Evolutionary conservation across 1,139 yeast genomes (phyloP).

Genomic region (Suhomyces maxii): DNA sequence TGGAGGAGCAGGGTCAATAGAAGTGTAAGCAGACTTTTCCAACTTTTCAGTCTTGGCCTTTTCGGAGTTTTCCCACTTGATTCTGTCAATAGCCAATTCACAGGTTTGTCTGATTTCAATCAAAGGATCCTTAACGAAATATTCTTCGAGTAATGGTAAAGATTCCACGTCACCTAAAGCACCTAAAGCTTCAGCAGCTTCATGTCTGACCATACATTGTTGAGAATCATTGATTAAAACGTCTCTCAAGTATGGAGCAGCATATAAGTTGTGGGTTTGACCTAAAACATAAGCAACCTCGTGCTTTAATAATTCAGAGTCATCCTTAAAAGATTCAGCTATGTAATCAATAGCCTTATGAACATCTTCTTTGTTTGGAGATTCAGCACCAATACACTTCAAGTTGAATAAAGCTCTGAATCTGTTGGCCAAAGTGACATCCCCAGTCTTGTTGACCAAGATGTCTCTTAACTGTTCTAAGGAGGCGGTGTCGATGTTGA

Average conservation of each 20-base stretch:
- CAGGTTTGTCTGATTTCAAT: conserved; percentile 95
- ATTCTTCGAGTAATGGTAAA: conserved; percentile 63
- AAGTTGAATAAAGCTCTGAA: conserved; percentile 92
- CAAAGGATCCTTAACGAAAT: conserved; percentile 69
- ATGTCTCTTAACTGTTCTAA: conserved; percentile 73
- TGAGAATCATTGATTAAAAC: conserved; percentile 68
- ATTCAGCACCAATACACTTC: conserved; percentile 76
- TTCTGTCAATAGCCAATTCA: conserved; percentile 93
- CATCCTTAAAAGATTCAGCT: conserved; percentile 75
- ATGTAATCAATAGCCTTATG: conserved; percentile 76
- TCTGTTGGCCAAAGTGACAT: conserved; percentile 74
- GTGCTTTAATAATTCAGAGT: conserved; percentile 91
- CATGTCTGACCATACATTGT: conserved; percentile 97
- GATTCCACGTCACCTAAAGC: conserved; percentile 86
- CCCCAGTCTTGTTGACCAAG: conserved; percentile 61
- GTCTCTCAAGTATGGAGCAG: conserved; percentile 73
- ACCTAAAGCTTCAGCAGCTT: conserved; percentile 98
- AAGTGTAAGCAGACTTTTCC: conserved; percentile 74
- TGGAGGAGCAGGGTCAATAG: conserved; percentile 99
- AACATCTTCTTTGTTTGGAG: conserved; percentile 49
- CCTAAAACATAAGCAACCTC: conserved; percentile 99
- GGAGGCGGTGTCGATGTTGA: conserved; percentile 51
- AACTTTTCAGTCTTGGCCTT: conserved; percentile 62
- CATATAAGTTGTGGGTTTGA: conserved; percentile 80
- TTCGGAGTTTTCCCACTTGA: conserved; percentile 85